Evolutionary conservation across 306 rosid species (phyloP), one percentile per base, ranked within the genome.

Genomic region (Heteromeles arbutifolia): DNA sequence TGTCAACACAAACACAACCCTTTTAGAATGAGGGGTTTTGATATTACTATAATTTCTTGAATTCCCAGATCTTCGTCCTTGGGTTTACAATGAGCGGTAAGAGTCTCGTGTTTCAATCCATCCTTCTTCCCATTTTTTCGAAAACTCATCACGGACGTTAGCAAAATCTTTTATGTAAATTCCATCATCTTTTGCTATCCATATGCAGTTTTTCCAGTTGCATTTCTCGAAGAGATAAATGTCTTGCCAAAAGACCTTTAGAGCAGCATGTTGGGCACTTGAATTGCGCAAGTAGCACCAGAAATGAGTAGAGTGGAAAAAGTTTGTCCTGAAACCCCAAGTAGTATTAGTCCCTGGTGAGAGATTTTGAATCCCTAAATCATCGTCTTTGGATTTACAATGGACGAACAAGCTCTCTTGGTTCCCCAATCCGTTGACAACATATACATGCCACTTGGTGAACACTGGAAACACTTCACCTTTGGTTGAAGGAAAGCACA

Each of bases 361-460:
- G 4, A 82, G 53, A 2, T 52, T 28, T 2, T n/a, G 76, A 13
- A 1, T 8, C 0, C 85, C 85, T 8, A 77, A 17, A 62, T 78
- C 82, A 22, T 68, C 18, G 2, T 82, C 65, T 31, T 68, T 78
- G 11, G 79, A 82, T 15, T 68, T 52, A 52, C 79, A 82, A 7
- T 82, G 77, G 19, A 62, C 18, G 9, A 28, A 26, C 25, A 73
- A 6, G 0, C 2, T 8, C 41, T 69, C 25, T 14, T 17, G 4
- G 29, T n/a, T 11, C 39, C 41, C 48, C 48, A 81, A 13, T 3
- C 58, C 45, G 32, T 76, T 65, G 3, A 48, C 66, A 29, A 74
- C 53, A 22, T 59, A 56, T 11, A 79, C 56, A 1, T 21, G 56
- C 82, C 81, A 77, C 26, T 8, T 58, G 6, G 56, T 32, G 24